Conservation (phyloP, 768 basidiomycete genomes). For the Leucocoprinus leucothites region DNA sequence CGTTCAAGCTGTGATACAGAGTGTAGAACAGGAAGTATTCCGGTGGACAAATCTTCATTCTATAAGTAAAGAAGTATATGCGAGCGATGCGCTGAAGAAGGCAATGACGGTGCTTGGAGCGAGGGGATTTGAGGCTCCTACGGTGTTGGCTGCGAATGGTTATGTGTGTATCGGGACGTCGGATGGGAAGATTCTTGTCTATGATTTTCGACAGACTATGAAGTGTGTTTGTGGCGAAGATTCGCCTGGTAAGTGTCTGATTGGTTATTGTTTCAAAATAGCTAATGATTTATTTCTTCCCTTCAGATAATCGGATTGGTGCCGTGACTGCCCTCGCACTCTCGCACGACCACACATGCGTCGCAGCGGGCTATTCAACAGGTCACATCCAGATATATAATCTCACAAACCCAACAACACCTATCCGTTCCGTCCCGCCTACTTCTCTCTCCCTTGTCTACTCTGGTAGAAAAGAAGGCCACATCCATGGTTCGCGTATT, state of each 20-base stretch:
- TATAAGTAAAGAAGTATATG: constrained; percentile 55
- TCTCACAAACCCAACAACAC: constrained; percentile 61
- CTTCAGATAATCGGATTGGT: constrained; percentile 58
- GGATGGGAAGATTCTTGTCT: constrained; percentile 73
- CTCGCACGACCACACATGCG: constrained; percentile 90
- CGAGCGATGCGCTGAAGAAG: constrained; percentile 46
- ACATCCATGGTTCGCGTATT: constrained; percentile 77
- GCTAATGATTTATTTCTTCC: constrained; percentile 15
- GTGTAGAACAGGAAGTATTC: constrained; percentile 56
- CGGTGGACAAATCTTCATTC: constrained; percentile 69
- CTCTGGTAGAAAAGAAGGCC: constrained; percentile 83
- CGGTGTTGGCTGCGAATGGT: constrained; percentile 81
- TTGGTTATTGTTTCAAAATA: not conserved
- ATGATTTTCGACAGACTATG: constrained; percentile 87
- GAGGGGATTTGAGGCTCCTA: constrained; percentile 61
- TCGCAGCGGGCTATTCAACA: constrained; percentile 82
- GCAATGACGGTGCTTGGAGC: constrained; percentile 61
- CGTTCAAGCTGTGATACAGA: constrained; percentile 12
- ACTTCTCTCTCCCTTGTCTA: constrained; percentile 63
- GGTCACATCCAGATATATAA: constrained; percentile 89
- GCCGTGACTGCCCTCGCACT: constrained; percentile 87
- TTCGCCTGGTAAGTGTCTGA: constrained; percentile 44
- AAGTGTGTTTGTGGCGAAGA: constrained; percentile 78
- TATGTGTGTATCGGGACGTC: constrained; percentile 88
- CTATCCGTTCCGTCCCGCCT: constrained; percentile 69